Base-by-base conservation (phyloP, 305 asterid genomes). In the Plantago lanceolata region DNA sequence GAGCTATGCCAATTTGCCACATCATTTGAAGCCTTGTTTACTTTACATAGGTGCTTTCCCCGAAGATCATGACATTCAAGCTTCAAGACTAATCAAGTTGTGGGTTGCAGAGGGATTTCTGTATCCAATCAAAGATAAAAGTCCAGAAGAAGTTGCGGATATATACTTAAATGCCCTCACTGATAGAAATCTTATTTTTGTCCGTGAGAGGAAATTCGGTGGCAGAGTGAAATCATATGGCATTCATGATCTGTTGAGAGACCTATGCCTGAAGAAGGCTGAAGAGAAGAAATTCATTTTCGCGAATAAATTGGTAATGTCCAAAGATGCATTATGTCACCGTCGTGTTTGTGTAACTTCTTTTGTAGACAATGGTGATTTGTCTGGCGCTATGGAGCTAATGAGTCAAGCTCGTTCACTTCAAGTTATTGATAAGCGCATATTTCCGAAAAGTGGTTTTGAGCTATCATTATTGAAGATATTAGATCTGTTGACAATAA, bases 1-100 rank as follows among this genome's bases (percentile, higher is more conserved):
- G 57, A 51, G 57, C 21, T 51, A 51, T 2, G 57, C 29, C 21
- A 51, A 51, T 19, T 20, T 51, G 57, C 57, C 57, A 9, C 57
- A 51, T 51, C 8, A 51, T 51, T 28, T 19, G 9, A 48, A 48
- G 19, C 53, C 53, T 6, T 48, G 53, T 48, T 48, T 48, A 5
- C 53, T 48, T 17, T 48, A 48, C 53, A 17, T 48, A 20, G 21
- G 53, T 48, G 1, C 53, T 48, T 48, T 48, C 11, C 53, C 53
- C 0, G 53, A 48, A 48, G 53, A 48, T 17, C 19, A 16, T n/a
- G 7, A 0, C 0, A 48, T 48, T 48, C 0, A 7, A 17, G 21
- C 53, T 4, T 48, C 53, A 48, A 14, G 16, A 48, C 53, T 48
- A 7, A 5, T 48, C 4, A 48, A 17, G 53, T 48, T 48, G 21